A percentile compares a stretch with the other conserved stretches of the same genome.
These are phyloP conservation scores for Sugiyamaella novakii DNA, from an alignment of 1,139 yeast genomes.

Conservation along the genomic window DNA sequence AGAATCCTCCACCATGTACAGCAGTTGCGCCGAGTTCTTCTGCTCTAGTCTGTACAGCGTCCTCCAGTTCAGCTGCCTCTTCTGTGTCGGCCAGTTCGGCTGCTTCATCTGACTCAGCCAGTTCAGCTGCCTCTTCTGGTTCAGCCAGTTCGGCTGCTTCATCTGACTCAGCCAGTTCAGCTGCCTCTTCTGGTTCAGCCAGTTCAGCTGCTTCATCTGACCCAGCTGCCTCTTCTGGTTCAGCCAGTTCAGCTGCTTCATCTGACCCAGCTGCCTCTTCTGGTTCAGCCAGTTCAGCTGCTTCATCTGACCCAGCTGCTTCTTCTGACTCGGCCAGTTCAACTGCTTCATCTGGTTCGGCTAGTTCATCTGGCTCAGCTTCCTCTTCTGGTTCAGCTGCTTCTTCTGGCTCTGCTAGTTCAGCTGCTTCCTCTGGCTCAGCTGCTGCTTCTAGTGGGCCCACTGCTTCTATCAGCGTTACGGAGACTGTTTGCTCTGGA, in stretches of 20 bases:
- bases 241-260: conserved; percentile 8
- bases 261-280: conserved; percentile 1
- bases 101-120: neutral
- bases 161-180: neutral
- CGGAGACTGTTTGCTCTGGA: conserved; percentile 14
- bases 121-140: conserved; percentile 3
- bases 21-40: neutral
- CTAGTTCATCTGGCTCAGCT: no score
- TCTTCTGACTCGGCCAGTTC: conserved; percentile 8
- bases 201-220: conserved; percentile 3
- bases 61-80: conserved; percentile 3
- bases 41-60: conserved; percentile 2
- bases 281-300: conserved; percentile 10
- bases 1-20: neutral
- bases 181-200: conserved; percentile 6
- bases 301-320: neutral
- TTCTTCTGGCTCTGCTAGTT: neutral
- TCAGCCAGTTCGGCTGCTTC: conserved; percentile 1
- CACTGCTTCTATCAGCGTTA: conserved; percentile 9
- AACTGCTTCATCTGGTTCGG: conserved; percentile 9
- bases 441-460: conserved; percentile 7
- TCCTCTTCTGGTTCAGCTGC: conserved; percentile 13
- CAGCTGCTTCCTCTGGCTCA: conserved; percentile 5
- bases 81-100: neutral
- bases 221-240: conserved; percentile 1